Percentiles rank a stretch among this genome's conserved stretches.
These are phyloP conservation scores for Yamadazyma phyllophila DNA, from an alignment of 805 yeast species.

Conservation along the genomic window DNA sequence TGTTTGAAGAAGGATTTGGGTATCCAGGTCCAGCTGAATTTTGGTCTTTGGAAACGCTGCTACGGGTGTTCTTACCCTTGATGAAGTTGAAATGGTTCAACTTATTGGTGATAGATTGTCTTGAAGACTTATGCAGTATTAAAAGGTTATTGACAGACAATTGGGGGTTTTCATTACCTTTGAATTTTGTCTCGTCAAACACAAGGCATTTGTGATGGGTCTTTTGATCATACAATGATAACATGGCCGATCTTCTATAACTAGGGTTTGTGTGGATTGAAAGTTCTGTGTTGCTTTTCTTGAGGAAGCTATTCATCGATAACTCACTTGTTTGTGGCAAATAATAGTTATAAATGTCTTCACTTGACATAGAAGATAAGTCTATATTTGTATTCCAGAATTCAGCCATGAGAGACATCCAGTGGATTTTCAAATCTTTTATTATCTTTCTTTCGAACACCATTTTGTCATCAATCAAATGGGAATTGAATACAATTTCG, in stretches of 20 bases:
- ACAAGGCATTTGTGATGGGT: conserved; percentile 33
- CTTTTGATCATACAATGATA: conserved; percentile 40
- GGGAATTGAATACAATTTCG: conserved; percentile 35
- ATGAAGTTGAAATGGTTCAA: conserved; percentile 8
- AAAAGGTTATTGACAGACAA: conserved; percentile 36
- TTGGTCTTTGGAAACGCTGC: not conserved
- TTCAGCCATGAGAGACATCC: conserved; percentile 32
- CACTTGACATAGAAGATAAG: conserved; percentile 8
- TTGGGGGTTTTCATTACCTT: conserved; percentile 32
- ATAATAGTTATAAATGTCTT: conserved; percentile 12
- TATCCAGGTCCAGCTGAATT: conserved; percentile 11
- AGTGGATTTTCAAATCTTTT: conserved; percentile 40
- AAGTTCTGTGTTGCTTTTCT: conserved; percentile 34
- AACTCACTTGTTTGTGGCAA: conserved; percentile 30
- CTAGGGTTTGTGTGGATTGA: conserved; percentile 45
- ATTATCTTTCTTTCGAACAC: conserved; percentile 36
- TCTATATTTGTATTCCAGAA: conserved; percentile 29
- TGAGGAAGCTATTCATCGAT: conserved; percentile 18
- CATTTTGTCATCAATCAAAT: conserved; percentile 23
- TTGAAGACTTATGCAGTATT: conserved; percentile 38
- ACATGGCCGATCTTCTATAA: conserved; percentile 44
- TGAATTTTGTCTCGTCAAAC: conserved; percentile 21
- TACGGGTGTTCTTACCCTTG: conserved; percentile 1
- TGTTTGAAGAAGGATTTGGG: not conserved
- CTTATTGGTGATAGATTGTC: conserved; percentile 15